A percentile compares a stretch with the other conserved stretches of the same genome.
These are phyloP conservation scores for Mitragyna speciosa DNA, from an alignment of 257 asterid species.

Conservation along the genomic window DNA sequence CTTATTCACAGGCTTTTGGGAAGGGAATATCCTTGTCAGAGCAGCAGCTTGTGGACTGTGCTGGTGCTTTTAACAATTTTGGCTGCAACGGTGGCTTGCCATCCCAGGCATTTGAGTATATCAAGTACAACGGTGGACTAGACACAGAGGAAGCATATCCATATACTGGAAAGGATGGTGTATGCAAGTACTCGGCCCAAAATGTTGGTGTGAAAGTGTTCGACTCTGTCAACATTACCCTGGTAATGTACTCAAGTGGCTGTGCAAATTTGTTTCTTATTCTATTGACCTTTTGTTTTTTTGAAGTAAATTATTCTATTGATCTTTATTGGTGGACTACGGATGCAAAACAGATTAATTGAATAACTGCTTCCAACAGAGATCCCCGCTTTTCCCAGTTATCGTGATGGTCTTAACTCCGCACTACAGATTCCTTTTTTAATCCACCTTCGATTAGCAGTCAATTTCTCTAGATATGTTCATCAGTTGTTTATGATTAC, in stretches of 20 bases:
- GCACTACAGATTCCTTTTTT: not conserved
- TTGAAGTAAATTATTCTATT: no score
- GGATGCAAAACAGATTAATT: not conserved
- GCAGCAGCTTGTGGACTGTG: conserved; percentile 99
- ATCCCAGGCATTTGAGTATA: conserved; percentile 97
- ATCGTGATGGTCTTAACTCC: not conserved
- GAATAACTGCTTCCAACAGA: not conserved
- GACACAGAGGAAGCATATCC: conserved; percentile 90
- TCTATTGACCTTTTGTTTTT: no score
- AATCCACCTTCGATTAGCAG: no score
- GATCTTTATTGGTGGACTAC: not conserved
- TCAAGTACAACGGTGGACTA: conserved; percentile 86
- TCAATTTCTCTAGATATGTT: not conserved
- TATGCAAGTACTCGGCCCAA: conserved; percentile 67
- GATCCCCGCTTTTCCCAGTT: not conserved
- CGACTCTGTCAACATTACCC: conserved; percentile 81
- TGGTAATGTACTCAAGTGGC: conserved; percentile 46
- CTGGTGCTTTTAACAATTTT: conserved; percentile 84
- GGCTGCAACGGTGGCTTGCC: conserved; percentile 96
- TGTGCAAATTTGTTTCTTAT: not conserved
- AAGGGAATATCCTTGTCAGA: conserved; percentile 76
- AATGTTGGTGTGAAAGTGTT: conserved; percentile 65
- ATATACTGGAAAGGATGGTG: conserved; percentile 63
- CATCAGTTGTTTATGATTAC: not conserved
- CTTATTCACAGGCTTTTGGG: conserved; percentile 81